These are phyloP conservation scores for Neoscytalidium dimidiatum DNA, from an alignment of 2,329 filamentous ascomycete species.

Conservation along the genomic window DNA sequence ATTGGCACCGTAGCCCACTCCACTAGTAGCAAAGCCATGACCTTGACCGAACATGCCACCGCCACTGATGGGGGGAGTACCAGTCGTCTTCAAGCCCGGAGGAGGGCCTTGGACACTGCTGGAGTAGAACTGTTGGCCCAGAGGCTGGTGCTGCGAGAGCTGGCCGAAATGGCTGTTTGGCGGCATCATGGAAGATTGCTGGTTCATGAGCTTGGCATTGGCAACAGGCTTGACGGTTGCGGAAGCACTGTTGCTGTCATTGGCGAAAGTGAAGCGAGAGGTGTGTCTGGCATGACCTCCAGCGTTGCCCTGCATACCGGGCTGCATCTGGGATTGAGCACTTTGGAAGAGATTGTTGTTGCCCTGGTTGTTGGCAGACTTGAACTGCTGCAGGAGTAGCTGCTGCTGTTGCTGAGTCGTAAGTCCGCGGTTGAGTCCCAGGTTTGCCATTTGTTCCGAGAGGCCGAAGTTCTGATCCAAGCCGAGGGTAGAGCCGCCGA, in stretches of 20 bases:
- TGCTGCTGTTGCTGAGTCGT: conserved; percentile 77
- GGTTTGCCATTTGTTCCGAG: conserved; percentile 39
- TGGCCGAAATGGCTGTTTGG: conserved; percentile 53
- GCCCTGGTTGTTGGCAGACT: conserved; percentile 54
- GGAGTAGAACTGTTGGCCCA: conserved; percentile 73
- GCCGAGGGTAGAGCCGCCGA: conserved; percentile 36
- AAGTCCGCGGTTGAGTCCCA: conserved; percentile 63
- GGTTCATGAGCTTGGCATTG: conserved; percentile 78
- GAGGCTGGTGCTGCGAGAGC: conserved; percentile 54
- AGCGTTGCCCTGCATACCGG: conserved; percentile 55
- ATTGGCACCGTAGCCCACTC: conserved; percentile 62
- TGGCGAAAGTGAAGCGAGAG: conserved; percentile 85
- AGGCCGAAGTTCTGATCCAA: conserved; percentile 37
- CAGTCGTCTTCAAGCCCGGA: conserved; percentile 91
- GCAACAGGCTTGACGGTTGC: conserved; percentile 73
- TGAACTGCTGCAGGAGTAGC: conserved; percentile 64
- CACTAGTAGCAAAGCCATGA: conserved; percentile 74
- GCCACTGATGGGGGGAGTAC: conserved; percentile 81
- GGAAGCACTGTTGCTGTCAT: conserved; percentile 64
- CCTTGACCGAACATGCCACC: conserved; percentile 87
- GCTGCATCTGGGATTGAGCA: conserved; percentile 47
- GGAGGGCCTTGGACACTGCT: conserved; percentile 89
- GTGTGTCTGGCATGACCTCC: conserved; percentile 77
- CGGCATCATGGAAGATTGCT: conserved; percentile 85
- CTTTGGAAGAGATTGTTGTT: conserved; percentile 50